A percentile compares a stretch with the other conserved stretches of the same genome.
Evolutionary conservation across 129 eudicot species (phyloP).

Genomic region (Solidago caesia): DNA sequence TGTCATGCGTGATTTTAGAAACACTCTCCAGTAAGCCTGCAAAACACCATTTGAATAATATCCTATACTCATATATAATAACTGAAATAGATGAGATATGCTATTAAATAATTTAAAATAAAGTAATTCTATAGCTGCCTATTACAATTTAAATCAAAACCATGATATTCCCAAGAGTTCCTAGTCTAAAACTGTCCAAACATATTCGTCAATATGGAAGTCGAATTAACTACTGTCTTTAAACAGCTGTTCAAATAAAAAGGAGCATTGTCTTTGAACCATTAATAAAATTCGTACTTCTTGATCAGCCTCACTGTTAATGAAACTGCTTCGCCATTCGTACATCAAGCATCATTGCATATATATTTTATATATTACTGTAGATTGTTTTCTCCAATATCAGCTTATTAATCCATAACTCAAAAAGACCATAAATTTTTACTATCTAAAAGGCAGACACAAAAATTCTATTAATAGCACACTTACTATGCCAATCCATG

Average conservation of each 20-base stretch:
- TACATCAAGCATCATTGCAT: too few species aligned
- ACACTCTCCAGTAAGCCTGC: constrained; percentile 95
- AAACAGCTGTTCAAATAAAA: not conserved
- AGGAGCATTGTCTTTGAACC: too few species aligned
- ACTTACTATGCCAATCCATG: not conserved
- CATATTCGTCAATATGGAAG: constrained; percentile 13
- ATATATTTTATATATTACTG: not conserved
- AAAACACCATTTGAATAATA: constrained; percentile 26
- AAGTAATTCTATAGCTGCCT: not conserved
- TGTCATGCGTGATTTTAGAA: constrained; percentile 84
- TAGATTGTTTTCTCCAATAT: not conserved
- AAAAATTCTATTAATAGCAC: not conserved
- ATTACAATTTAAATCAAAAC: not conserved
- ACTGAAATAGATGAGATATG: not conserved
- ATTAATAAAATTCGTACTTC: constrained; percentile 45
- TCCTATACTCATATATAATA: not conserved
- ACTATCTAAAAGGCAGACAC: constrained; percentile 1
- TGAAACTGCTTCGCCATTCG: constrained; percentile 59
- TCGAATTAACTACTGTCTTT: constrained; percentile 13
- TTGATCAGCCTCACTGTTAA: constrained; percentile 85
- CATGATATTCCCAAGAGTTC: not conserved
- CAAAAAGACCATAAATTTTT: not conserved
- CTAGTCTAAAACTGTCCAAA: not conserved
- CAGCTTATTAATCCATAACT: constrained; percentile 8
- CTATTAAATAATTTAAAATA: not conserved